A percentile compares a stretch with the other conserved stretches of the same genome.
Evolutionary conservation across 208 protist genomes (phyloP).

Genomic region (Acanthamoeba lenticulata): DNA sequence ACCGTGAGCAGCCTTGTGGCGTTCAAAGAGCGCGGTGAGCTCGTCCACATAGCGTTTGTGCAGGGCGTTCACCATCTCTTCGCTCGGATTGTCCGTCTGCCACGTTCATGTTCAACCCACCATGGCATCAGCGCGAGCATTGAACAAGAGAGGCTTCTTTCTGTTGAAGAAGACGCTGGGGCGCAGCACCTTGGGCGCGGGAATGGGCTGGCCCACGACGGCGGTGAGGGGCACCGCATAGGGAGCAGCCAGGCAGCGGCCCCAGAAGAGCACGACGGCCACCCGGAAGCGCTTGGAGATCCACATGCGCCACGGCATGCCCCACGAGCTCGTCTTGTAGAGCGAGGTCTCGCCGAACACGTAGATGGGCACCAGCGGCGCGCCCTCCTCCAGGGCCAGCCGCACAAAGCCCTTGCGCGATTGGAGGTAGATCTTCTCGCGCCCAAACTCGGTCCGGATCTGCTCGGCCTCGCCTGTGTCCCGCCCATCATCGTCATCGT

Average conservation of each 20-base stretch:
- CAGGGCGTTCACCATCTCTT: background rate
- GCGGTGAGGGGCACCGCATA: conserved; percentile 27
- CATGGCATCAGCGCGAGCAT: no score
- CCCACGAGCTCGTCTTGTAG: conserved; percentile 49
- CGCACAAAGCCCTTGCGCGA: conserved; percentile 29
- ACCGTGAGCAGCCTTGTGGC: background rate
- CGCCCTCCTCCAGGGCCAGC: conserved; percentile 7
- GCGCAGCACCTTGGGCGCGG: no score
- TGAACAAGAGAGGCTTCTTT: no score
- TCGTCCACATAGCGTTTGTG: background rate
- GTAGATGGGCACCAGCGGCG: conserved; percentile 8
- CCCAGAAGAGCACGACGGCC: background rate
- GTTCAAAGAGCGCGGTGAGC: background rate
- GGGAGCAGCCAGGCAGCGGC: conserved; percentile 1
- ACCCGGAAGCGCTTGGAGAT: background rate
- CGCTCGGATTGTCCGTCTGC: conserved; percentile 26
- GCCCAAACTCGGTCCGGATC: conserved; percentile 25
- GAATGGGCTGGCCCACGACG: background rate
- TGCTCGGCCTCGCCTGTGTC: conserved; percentile 27
- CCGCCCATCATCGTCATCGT: no score
- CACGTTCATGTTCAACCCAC: no score
- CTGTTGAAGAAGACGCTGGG: no score
- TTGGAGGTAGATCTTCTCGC: background rate
- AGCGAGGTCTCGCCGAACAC: conserved; percentile 52
- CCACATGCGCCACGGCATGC: conserved; percentile 16